Conservation (phyloP, 495 filamentous ascomycete species). For the Clavariopsis aquatica region DNA sequence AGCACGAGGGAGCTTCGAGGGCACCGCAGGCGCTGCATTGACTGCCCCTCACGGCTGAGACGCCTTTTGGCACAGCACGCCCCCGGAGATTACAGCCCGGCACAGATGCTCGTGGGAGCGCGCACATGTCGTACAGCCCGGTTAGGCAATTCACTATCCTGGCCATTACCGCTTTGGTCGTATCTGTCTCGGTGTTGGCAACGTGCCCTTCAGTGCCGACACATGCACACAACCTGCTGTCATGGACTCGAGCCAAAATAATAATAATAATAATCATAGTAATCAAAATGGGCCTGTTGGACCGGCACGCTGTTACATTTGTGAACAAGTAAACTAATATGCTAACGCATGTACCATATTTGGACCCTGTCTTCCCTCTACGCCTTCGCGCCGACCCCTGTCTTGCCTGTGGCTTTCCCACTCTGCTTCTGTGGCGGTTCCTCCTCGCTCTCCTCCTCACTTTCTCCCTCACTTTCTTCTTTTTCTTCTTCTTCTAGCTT, state of each 20-base stretch:
- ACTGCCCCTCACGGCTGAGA: neutral
- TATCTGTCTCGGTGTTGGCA: neutral
- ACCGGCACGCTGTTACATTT: too few relatives aligned
- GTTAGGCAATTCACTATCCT: neutral
- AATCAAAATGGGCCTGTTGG: too few relatives aligned
- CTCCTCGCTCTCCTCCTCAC: constrained; percentile 11
- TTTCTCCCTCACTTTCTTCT: constrained; percentile 15
- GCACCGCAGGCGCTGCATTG: neutral
- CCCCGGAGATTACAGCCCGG: neutral
- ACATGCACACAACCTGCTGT: too few relatives aligned
- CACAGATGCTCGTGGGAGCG: neutral
- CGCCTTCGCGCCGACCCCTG: constrained; percentile 40
- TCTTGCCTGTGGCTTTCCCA: constrained; percentile 38
- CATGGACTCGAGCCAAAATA: too few relatives aligned
- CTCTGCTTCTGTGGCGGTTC: constrained; percentile 37
- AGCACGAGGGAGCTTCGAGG: neutral
- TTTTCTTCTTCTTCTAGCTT: constrained; percentile 5
- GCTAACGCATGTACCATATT: too few relatives aligned
- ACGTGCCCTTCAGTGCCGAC: too few relatives aligned
- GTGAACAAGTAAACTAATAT: too few relatives aligned
- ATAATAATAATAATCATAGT: too few relatives aligned
- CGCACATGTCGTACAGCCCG: neutral
- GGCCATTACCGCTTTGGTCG: neutral
- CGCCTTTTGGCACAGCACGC: neutral
- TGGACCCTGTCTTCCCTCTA: too few relatives aligned